Percentiles rank a stretch among this genome's conserved stretches.
Conservation (phyloP, 345 rosid species). For the Fremontodendron californicum region DNA sequence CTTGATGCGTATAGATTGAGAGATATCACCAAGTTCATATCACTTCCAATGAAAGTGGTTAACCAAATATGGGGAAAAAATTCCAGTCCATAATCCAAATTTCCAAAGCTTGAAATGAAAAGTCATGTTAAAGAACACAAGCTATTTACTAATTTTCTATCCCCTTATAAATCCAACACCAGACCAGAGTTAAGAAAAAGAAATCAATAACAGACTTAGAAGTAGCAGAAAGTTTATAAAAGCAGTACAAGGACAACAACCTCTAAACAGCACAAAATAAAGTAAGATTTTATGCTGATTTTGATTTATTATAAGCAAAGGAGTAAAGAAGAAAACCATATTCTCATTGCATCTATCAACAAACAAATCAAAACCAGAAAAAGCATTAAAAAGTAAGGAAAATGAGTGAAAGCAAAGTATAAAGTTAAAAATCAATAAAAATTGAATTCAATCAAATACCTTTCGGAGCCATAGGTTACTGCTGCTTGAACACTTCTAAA, state of each 20-base stretch:
- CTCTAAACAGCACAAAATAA: background rate
- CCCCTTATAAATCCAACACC: background rate
- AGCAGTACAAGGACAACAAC: background rate
- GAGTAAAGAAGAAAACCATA: background rate
- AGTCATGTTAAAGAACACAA: background rate
- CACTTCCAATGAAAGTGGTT: background rate
- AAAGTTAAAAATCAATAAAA: background rate
- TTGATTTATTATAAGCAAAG: background rate
- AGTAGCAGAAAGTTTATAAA: background rate
- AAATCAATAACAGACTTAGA: background rate
- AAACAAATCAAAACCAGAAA: background rate
- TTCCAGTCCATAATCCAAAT: background rate
- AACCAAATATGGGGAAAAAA: background rate
- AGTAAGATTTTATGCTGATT: background rate
- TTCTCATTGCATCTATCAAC: background rate
- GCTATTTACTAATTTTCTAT: background rate
- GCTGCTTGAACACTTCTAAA: conserved; percentile 3
- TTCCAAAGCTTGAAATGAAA: background rate
- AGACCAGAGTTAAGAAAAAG: background rate
- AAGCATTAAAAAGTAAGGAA: background rate
- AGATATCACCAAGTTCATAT: background rate
- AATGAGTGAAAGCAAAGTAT: background rate
- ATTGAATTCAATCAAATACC: conserved; percentile 2
- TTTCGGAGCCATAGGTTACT: conserved; percentile 14
- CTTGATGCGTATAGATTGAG: background rate